phyloP scores from a whole-genome alignment of 306 rosid species.

The Psophocarpus tetragonolobus region DNA sequence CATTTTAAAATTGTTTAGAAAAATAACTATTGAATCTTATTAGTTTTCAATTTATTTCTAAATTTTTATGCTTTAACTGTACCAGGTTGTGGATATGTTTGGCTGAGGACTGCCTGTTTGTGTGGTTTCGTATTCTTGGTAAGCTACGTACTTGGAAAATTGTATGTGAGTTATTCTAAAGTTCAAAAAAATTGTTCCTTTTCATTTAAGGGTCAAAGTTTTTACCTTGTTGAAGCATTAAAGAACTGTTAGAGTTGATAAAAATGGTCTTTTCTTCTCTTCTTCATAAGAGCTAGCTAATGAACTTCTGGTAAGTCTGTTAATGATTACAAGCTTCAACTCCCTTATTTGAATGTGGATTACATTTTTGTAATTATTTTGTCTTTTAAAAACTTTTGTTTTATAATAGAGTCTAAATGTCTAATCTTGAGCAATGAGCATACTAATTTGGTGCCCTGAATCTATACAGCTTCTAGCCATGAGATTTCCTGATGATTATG shows the following conservation, averaged over 20 bases:
- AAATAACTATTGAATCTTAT: neutral
- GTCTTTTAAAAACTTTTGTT: neutral
- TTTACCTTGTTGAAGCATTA: slow-evolving; percentile 58
- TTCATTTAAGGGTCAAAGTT: slow-evolving; percentile 21
- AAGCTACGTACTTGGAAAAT: slow-evolving; percentile 18
- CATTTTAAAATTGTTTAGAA: slow-evolving; percentile 9
- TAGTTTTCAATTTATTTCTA: slow-evolving; percentile 13
- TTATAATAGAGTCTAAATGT: too few relatives aligned
- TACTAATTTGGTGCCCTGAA: slow-evolving; percentile 24
- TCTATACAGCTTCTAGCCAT: slow-evolving; percentile 70
- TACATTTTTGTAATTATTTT: neutral
- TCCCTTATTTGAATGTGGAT: neutral
- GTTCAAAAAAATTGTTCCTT: slow-evolving; percentile 8
- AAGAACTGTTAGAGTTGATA: slow-evolving; percentile 85
- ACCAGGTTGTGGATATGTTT: slow-evolving; percentile 95
- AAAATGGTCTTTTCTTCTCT: slow-evolving; percentile 87
- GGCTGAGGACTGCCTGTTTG: slow-evolving; percentile 99
- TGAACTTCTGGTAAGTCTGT: slow-evolving; percentile 76
- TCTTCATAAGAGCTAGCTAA: slow-evolving; percentile 90
- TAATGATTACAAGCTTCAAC: slow-evolving; percentile 4
- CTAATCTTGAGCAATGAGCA: slow-evolving; percentile 20
- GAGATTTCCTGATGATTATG: slow-evolving; percentile 83
- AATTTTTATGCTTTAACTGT: slow-evolving; percentile 9
- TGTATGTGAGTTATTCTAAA: slow-evolving; percentile 1
- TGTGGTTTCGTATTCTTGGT: slow-evolving; percentile 98